Percentiles rank a stretch among this genome's conserved stretches.
These are phyloP conservation scores for Pyrenopolyporus hunteri DNA, from an alignment of 495 filamentous ascomycete species.

Conservation along the genomic window DNA sequence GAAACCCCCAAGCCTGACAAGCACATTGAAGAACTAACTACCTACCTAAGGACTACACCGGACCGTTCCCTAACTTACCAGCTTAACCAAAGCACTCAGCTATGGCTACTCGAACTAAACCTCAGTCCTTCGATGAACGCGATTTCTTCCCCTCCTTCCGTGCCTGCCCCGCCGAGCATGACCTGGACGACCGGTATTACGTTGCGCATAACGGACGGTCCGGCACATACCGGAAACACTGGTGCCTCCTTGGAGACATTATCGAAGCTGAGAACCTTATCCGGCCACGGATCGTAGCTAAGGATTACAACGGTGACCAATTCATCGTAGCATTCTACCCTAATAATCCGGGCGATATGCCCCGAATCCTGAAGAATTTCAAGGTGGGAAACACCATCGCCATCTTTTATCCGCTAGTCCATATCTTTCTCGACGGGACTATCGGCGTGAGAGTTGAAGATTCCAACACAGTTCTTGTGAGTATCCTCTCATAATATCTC, in stretches of 20 bases:
- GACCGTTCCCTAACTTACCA: no score
- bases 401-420: slow-evolving; percentile 22
- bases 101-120: slow-evolving; percentile 1
- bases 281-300: slow-evolving; percentile 22
- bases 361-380: slow-evolving; percentile 18
- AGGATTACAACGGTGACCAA: slow-evolving; percentile 6
- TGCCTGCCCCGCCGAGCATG: slow-evolving; percentile 2
- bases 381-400: slow-evolving; percentile 27
- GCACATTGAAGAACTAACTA: no score
- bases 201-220: not conserved
- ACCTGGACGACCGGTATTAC: slow-evolving; percentile 17
- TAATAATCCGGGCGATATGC: slow-evolving; percentile 17
- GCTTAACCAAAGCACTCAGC: no score
- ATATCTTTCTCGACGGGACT: slow-evolving; percentile 19
- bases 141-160: slow-evolving; percentile 22
- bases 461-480: slow-evolving; percentile 6
- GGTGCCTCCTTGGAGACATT: slow-evolving; percentile 30
- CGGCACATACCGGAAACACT: slow-evolving; percentile 11
- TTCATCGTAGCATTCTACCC: slow-evolving; percentile 29
- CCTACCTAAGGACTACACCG: no score
- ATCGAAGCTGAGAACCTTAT: slow-evolving; percentile 15
- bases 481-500: no score
- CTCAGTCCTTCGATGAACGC: slow-evolving; percentile 24
- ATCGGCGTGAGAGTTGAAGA: slow-evolving; percentile 19
- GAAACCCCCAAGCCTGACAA: no score